Base-by-base conservation (phyloP, 768 basidiomycete genomes). In the Termitomyces sp. region DNA sequence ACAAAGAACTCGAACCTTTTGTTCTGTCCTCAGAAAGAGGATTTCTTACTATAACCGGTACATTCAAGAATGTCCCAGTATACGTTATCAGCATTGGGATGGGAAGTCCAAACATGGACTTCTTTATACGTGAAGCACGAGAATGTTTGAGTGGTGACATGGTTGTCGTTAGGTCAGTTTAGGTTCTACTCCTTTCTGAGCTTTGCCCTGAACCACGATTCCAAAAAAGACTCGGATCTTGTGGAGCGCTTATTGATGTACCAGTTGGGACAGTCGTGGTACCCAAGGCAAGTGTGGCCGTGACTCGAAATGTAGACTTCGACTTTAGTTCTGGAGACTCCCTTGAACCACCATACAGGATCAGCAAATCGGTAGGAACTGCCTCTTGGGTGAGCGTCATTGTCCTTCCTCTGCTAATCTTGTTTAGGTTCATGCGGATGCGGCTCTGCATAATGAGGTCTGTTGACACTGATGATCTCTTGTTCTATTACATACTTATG, bases 51-150 rank as follows among this genome's bases (percentile, higher is more conserved):
- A 79, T 89, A 50, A 89, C 88, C 5, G 89, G 88, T 11, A 76
- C 80, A 34, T 89, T 84, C 69, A 77, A 76, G 43, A 81, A 80
- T 46, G 69, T 79, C 16, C 88, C 89, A 8, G 69, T 92, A 29
- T 88, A 86, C 6, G 81, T 92, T 40, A 75, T 90, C 41, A 87
- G 86, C 61, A 91, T 92, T 54, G 91, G 91, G 12, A 93, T 92
- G 91, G 91, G 91, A 19, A 77, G 73, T 58, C 82, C 90, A 0
- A 92, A 90, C 71, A 87, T 86, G 74, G 91, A 93, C 69, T 93
- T 92, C 72, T 90, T 92, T 68, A 81, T 93, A 21, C 82, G 90
- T 60, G 90, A 93, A 72, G 83, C 81, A 25, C 79, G 90, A 59
- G 91, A 92, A 69, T 85, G 86, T 62, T 68, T 90, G 38, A 76